Conservation (phyloP, 805 yeast species). For the Cyberlindnera maritima region DNA sequence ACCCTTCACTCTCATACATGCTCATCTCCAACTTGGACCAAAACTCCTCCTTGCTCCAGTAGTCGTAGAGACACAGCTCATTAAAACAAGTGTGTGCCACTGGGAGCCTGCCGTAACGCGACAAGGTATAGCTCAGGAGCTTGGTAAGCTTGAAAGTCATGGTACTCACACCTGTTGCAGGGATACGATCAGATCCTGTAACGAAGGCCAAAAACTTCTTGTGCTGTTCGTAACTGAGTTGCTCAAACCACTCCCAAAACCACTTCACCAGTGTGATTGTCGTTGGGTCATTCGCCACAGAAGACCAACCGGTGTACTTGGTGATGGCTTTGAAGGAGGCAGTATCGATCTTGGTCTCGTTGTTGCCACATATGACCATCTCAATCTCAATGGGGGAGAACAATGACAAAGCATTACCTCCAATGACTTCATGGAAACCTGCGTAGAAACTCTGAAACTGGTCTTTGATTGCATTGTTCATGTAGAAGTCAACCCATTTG, state of each 20-base stretch:
- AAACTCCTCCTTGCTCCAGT: constrained; percentile 53
- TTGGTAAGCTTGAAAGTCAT: constrained; percentile 69
- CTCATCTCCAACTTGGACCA: constrained; percentile 61
- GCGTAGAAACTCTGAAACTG: constrained; percentile 57
- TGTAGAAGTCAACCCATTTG: constrained; percentile 55
- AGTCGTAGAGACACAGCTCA: constrained; percentile 75
- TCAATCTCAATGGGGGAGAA: constrained; percentile 84
- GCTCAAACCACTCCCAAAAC: constrained; percentile 84
- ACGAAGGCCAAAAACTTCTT: constrained; percentile 68
- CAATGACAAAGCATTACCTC: constrained; percentile 75
- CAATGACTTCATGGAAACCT: constrained; percentile 77
- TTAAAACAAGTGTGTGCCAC: constrained; percentile 94
- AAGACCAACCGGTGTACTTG: constrained; percentile 64
- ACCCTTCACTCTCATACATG: constrained; percentile 78
- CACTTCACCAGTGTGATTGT: constrained; percentile 54
- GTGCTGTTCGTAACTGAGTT: constrained; percentile 45
- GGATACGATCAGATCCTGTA: constrained; percentile 89
- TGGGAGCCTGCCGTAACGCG: constrained; percentile 52
- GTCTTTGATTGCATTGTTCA: constrained; percentile 49
- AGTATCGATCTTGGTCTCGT: constrained; percentile 62
- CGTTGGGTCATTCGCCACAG: constrained; percentile 26
- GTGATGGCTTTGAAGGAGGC: constrained; percentile 68
- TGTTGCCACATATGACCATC: constrained; percentile 72
- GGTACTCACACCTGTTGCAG: constrained; percentile 86
- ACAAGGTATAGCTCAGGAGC: constrained; percentile 30